Base-by-base conservation (phyloP, 306 rosid genomes). In the Glycine soja region DNA sequence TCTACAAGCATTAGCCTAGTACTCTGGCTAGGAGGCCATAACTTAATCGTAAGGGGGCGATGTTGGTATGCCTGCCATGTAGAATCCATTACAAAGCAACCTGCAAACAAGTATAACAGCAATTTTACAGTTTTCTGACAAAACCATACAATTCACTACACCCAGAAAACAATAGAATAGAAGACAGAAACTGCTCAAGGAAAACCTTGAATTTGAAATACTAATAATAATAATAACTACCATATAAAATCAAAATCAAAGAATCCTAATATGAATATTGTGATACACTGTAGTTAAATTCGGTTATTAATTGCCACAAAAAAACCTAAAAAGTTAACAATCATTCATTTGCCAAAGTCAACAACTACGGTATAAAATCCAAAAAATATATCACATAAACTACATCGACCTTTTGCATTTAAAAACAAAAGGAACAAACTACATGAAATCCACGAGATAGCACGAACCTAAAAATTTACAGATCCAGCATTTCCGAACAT, bases 1-100 rank as follows among this genome's bases (percentile, higher is more conserved):
- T 92, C 91, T 0, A 89, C 91, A 76, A 94, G 93, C 90, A 83
- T 85, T 46, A 90, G 72, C 87, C 98, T 89, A 32, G 98, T 90
- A 81, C 98, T 82, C 90, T 88, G 91, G 85, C 94, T 92, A 18
- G 95, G 94, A 10, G 98, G 97, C 98, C 97, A 94, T 66, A 94
- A 86, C 77, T 92, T 94, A 81, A 94, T 90, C 7, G 90, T 69
- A 65, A 86, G 82, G 4, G 88, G n/a, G 50, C 90, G 94, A 8
- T 75, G 90, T 64, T 86, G 93, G 86, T 86, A 85, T 6, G 83
- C 8, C 78, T 81, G 86, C 7, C 70, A 64, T 1, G 80, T 5
- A 53, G 91, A 88, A 79, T 92, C 98, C 98, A 94, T 94, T 48
- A n/a, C 83, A 79, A 75, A 69, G 38, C 59, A 58, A 72, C 82